Evolutionary conservation across 306 rosid species (phyloP), one percentile per base, ranked within the genome.

Genomic region (Castanospermum australe): DNA sequence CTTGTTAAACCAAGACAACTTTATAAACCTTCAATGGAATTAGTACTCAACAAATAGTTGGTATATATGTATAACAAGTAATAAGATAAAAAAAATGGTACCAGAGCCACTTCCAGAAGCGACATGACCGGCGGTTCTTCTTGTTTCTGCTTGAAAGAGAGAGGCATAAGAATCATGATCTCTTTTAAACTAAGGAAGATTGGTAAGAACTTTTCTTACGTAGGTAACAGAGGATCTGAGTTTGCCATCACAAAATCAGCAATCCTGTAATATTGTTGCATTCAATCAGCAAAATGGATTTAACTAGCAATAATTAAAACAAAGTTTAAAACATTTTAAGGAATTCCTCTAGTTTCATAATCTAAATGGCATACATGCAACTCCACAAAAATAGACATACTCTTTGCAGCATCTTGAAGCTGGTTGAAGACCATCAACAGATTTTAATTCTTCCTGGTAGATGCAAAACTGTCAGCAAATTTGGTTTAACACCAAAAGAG

Each of bases 71-170:
- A 76, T 80, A n/a, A n/a, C 21, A 18, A 47, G 5, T 20, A 71
- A 25, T 24, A 39, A 32, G 25, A 11, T 42, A 71, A 8, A 55
- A 30, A 52, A 71, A n/a, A 44, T 24, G 20, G 48, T 90, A 92
- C 97, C 97, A 87, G 8, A 91, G 90, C 97, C 97, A 92, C 82
- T 94, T 91, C 97, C 94, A 87, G 79, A 92, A 88, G 77, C 91
- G 81, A 64, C 89, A 78, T 8, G 91, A 82, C 18, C 66, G 75
- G 10, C 82, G 84, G 18, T 81, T 90, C 82, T 86, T 89, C 61
- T 70, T 82, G 25, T 64, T 81, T 69, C 97, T 94, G 90, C 48
- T 84, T 39, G 52, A 84, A 65, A 77, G 55, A 42, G 52, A 69
- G 74, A 36, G 64, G 54, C 48, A 20, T 79, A 2, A 80, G 45